Evolutionary conservation across 169 alveolate genomes (phyloP), one percentile per base, ranked within the genome.

Genomic region (Cryptosporidium sp.): DNA sequence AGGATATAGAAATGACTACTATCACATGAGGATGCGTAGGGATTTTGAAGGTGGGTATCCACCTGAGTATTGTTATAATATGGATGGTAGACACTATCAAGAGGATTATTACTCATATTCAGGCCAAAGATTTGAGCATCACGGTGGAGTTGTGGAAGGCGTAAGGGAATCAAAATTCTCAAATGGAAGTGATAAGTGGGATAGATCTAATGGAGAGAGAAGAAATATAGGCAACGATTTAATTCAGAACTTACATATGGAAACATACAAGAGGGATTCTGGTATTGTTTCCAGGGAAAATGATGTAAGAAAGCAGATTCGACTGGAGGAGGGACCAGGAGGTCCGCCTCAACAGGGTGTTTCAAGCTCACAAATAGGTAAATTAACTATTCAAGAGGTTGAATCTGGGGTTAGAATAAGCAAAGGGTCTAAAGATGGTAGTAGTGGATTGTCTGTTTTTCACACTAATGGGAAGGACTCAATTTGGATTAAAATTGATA

Each of bases 121-220:
- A 12, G 71, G 26, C 10, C 70, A 73, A 37, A 33, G 68, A 35
- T 16, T 41, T 52, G 70, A n/a, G 29, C 50, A 65, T n/a, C 48
- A 59, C 43, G 70, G 59, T 26, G 86, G 70, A 2, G 29, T 10
- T n/a, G n/a, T 35, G 37, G 70, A 59, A 33, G 51, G 31, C n/a
- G n/a, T 6, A 41, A 73, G 71, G 21, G 70, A 51, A 26, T 55
- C 86, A 18, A 73, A 73, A 35, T 73, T 73, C 37, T 73, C 86
- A 18, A 73, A 73, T 58, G 86, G 86, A 41, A 73, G 86, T 41
- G 51, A 73, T 31, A 73, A 73, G 35, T 73, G 86, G 86, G 86
- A 73, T 23, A 52, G 86, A 52, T 73, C 86, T 18, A 73, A 73
- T 51, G 23, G 26, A 16, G 59, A 70, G 3, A 26, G 59, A 70